Conservation (phyloP, 2,329 filamentous ascomycete genomes). For the Pseudopithomyces chartarum region DNA sequence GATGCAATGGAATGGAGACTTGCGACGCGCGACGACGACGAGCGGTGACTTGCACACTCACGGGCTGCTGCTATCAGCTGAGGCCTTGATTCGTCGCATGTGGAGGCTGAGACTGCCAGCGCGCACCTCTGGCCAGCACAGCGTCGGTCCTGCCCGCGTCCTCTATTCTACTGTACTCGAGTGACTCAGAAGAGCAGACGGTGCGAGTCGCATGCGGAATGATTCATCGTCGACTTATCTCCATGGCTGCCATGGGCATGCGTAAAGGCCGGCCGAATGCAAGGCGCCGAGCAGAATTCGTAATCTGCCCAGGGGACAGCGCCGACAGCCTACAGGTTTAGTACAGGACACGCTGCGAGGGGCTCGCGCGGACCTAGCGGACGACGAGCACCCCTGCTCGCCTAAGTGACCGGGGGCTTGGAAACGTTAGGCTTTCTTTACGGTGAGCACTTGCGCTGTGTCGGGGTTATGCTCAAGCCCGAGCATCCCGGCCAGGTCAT, state of each 20-base stretch:
- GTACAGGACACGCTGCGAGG: too few relatives aligned
- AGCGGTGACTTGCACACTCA: too few relatives aligned
- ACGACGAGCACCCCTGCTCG: conserved; percentile 9
- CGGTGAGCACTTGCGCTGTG: conserved; percentile 19
- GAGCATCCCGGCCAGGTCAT: conserved; percentile 35
- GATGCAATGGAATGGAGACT: too few relatives aligned
- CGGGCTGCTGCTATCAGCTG: too few relatives aligned
- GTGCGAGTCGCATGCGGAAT: neutral
- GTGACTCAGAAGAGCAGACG: neutral
- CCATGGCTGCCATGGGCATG: neutral
- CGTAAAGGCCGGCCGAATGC: conserved; percentile 11
- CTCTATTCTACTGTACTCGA: neutral
- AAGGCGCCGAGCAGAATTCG: neutral
- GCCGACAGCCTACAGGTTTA: too few relatives aligned
- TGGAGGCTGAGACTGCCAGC: too few relatives aligned
- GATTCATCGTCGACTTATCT: conserved; percentile 12
- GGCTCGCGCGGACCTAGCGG: conserved; percentile 8
- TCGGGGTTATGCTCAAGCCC: conserved; percentile 31
- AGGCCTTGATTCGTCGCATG: too few relatives aligned
- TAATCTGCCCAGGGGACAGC: conserved; percentile 5
- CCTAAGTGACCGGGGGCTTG: conserved; percentile 6
- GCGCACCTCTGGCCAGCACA: too few relatives aligned
- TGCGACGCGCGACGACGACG: too few relatives aligned
- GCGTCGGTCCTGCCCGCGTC: too few relatives aligned
- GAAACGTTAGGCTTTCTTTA: conserved; percentile 22